Percentiles rank a stretch among this genome's conserved stretches.
Conservation (phyloP, 75 land plant genomes). For the Adiantum capillusveneris region DNA sequence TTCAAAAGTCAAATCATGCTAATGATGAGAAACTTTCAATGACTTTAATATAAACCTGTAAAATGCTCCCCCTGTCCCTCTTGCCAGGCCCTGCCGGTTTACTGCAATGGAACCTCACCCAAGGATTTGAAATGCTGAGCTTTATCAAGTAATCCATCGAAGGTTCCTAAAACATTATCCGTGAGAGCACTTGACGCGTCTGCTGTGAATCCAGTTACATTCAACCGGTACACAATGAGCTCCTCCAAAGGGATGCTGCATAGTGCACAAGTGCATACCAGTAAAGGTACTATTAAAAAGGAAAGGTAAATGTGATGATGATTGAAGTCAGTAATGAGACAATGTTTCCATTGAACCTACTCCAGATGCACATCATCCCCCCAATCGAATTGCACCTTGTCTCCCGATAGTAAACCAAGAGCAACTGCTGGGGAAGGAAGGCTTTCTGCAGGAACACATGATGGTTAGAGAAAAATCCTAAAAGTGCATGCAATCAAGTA, state of each 20-base stretch:
- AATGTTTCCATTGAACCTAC: constrained; percentile 16
- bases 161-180: constrained; percentile 49
- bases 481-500: not conserved
- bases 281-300: no score
- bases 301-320: no score
- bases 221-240: constrained; percentile 62
- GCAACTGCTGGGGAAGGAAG: constrained; percentile 31
- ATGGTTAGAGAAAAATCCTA: not conserved
- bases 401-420: constrained; percentile 48
- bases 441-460: constrained; percentile 18
- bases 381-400: constrained; percentile 70
- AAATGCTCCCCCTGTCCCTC: no score
- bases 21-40: constrained; percentile 8
- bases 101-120: constrained; percentile 29
- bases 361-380: constrained; percentile 50
- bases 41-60: no score
- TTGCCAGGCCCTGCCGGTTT: no score
- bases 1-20: constrained; percentile 6
- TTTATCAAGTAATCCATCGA: constrained; percentile 60
- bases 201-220: constrained; percentile 62
- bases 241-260: constrained; percentile 56
- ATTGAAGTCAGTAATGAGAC: no score
- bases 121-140: constrained; percentile 56
- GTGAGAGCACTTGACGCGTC: constrained; percentile 64
- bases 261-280: no score